Conservation (phyloP, 129 eudicot species). For the Tagetes erecta region DNA sequence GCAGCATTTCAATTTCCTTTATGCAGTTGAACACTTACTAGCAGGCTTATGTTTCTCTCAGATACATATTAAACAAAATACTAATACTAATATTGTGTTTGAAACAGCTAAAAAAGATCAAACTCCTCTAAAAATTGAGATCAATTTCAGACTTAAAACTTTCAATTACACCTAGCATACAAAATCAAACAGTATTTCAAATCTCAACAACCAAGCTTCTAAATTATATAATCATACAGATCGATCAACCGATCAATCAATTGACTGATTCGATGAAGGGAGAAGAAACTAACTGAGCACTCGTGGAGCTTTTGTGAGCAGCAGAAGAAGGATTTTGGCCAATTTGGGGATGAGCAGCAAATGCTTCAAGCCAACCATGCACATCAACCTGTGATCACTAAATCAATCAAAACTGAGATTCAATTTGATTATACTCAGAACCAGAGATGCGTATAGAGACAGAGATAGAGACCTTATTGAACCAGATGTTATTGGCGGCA, state of each 20-base stretch:
- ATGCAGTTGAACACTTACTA: background rate
- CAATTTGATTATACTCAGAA: background rate
- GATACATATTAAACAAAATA: background rate
- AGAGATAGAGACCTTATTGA: conserved; percentile 55
- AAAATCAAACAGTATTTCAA: background rate
- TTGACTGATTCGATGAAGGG: background rate
- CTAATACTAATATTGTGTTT: background rate
- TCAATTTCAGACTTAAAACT: background rate
- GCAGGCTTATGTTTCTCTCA: background rate
- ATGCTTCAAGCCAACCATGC: conserved; percentile 95
- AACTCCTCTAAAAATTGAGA: background rate
- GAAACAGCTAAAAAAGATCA: background rate
- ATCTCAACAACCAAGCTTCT: conserved; percentile 5
- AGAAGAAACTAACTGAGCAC: conserved; percentile 62
- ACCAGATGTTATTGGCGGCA: conserved; percentile 84
- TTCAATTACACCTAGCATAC: background rate
- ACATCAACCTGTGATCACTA: conserved; percentile 69
- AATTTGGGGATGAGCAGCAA: conserved; percentile 91
- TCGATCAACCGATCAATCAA: background rate
- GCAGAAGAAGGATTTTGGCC: conserved; percentile 56
- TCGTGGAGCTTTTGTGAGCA: conserved; percentile 53
- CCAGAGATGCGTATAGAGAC: conserved; percentile 24
- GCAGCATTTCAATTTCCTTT: background rate
- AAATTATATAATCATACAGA: background rate
- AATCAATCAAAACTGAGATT: conserved; percentile 13